These are phyloP conservation scores for Mollisiaceae sp. DNA, from an alignment of 2,329 filamentous ascomycete genomes.

Conservation along the genomic window DNA sequence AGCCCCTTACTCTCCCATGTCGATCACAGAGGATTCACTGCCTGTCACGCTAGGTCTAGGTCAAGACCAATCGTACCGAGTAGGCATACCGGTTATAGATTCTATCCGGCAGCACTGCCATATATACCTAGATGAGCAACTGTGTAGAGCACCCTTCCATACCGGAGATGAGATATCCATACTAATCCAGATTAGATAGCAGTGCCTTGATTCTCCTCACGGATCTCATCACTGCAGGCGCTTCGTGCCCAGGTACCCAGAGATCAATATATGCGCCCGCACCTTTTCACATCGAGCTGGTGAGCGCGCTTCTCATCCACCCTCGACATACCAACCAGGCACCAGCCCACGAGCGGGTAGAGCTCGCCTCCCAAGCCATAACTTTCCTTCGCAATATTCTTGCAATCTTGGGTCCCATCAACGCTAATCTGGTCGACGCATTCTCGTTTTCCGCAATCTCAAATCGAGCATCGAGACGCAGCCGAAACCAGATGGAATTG, in stretches of 20 bases:
- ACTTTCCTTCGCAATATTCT: constrained; percentile 73
- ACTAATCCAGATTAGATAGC: constrained; percentile 47
- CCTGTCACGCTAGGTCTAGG: neutral
- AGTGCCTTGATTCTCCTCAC: constrained; percentile 68
- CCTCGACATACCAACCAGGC: constrained; percentile 78
- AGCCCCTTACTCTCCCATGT: constrained; percentile 20
- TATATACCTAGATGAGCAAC: constrained; percentile 76
- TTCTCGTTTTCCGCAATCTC: constrained; percentile 65
- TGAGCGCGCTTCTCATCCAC: constrained; percentile 83
- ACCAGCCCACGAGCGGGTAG: constrained; percentile 61
- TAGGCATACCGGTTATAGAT: constrained; percentile 61
- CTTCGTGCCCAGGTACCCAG: constrained; percentile 43
- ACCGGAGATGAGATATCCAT: neutral
- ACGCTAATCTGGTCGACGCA: constrained; percentile 71
- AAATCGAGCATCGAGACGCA: constrained; percentile 36
- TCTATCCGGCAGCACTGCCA: constrained; percentile 70
- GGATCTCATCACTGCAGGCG: constrained; percentile 63
- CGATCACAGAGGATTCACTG: neutral
- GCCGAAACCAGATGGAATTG: constrained; percentile 36
- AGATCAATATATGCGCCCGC: constrained; percentile 67
- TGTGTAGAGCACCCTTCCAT: constrained; percentile 56
- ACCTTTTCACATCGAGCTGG: constrained; percentile 73
- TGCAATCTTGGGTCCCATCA: constrained; percentile 68
- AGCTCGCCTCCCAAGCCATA: constrained; percentile 70
- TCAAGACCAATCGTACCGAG: constrained; percentile 50